Base-by-base conservation (phyloP, 2,329 filamentous ascomycete genomes). In the Epicoccum nigrum region DNA sequence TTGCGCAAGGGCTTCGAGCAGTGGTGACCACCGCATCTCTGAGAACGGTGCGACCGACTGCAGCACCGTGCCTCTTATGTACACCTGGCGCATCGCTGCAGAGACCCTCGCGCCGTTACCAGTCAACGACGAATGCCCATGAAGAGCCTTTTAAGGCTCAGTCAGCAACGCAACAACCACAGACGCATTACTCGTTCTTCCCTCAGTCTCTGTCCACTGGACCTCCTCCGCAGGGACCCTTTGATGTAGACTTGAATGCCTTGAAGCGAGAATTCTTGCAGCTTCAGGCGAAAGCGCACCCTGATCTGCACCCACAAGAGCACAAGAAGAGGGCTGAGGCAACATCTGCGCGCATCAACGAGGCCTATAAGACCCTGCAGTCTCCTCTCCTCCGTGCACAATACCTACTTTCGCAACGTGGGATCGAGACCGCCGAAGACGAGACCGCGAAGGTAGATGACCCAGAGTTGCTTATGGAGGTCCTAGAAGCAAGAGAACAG, bases 141-240 rank as follows among this genome's bases (percentile, higher is more conserved):
- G 63, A 65, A 47, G 53, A 56, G 25, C 60, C 61, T 1, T 60
- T 60, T 33, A 47, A 49, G 17, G 37, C 49, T 15, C 61, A 25
- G 60, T 20, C 43, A 17, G 38, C 51, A 16, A 19, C 55, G 13
- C 21, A 45, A 2, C 35, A 54, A 21, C 41, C 54, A 11, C 63
- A 76, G 58, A 90, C 87, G 46, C 85, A 93, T 80, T 97, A 97
- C 81, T 84, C 87, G 48, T 85, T 97, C 76, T 99, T 99, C 79
- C 92, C 92, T 1, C 71, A 82, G 25, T 89, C 92, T 3, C 81
- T 97, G 3, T 84, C 92, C 0, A 45, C 73, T 1, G 93, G 93
- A 2, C 89, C 91, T 0, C 94, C 94, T 0, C 93, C 93, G 0
- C 46, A 68, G 0, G 88, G 92, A 0, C 81, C 86, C 51, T 99